A percentile compares a stretch with the other conserved stretches of the same genome.
Conservation (phyloP, 192 early-diverging fungal species). For the Podila horticola region DNA sequence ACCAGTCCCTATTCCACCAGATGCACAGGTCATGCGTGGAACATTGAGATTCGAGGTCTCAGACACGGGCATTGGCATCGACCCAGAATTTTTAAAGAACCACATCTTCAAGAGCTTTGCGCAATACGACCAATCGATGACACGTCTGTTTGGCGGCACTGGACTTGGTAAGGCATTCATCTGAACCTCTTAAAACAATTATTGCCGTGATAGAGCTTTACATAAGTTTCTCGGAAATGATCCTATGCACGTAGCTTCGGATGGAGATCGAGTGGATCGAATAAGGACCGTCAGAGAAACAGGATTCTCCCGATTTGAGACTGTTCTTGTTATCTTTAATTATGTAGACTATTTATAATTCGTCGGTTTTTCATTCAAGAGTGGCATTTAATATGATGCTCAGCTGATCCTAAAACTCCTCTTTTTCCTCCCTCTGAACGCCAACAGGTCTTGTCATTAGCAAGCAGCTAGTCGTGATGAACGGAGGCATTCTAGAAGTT, state of each 20-base stretch:
- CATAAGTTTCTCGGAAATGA: too few relatives aligned
- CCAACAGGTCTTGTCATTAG: conserved; percentile 78
- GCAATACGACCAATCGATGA: conserved; percentile 76
- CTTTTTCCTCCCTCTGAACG: background rate
- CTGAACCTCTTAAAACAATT: too few relatives aligned
- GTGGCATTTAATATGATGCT: too few relatives aligned
- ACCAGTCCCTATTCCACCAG: conserved; percentile 18
- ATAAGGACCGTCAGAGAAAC: too few relatives aligned
- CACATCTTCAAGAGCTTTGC: conserved; percentile 79
- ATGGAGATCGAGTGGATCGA: too few relatives aligned
- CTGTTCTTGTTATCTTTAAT: too few relatives aligned
- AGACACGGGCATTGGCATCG: conserved; percentile 86
- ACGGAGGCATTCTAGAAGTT: conserved; percentile 75
- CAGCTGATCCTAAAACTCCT: too few relatives aligned
- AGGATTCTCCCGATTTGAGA: too few relatives aligned
- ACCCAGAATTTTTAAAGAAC: conserved; percentile 66
- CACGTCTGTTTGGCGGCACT: conserved; percentile 79
- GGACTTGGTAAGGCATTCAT: conserved; percentile 60
- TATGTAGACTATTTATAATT: too few relatives aligned
- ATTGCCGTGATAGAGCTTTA: too few relatives aligned
- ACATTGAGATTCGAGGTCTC: conserved; percentile 66
- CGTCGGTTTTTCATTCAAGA: too few relatives aligned
- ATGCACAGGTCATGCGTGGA: conserved; percentile 24
- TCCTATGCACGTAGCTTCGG: too few relatives aligned
- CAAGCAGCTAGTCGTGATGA: conserved; percentile 74